These are phyloP conservation scores for Aspergillus amoenus DNA, from an alignment of 2,329 filamentous ascomycete species.

Conservation along the genomic window DNA sequence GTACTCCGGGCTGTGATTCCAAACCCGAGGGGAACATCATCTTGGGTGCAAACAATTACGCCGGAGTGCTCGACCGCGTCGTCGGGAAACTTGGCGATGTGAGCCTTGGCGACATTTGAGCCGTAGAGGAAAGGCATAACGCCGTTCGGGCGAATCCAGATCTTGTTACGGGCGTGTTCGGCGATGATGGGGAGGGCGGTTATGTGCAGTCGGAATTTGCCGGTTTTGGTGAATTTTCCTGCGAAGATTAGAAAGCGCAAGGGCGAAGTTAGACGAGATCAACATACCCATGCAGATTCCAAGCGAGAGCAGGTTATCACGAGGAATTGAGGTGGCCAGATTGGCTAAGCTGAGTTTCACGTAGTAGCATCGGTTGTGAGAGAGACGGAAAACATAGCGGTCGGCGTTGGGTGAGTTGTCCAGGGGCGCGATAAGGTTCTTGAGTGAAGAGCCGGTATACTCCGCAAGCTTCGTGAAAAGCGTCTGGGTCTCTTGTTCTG, in stretches of 20 bases:
- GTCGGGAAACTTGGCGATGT: conserved; percentile 81
- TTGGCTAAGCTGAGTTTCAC: conserved; percentile 87
- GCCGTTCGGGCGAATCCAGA: conserved; percentile 95
- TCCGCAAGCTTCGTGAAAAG: conserved; percentile 91
- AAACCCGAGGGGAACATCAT: conserved; percentile 82
- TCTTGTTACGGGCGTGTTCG: conserved; percentile 89
- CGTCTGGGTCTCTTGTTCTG: conserved; percentile 63
- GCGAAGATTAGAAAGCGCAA: background rate
- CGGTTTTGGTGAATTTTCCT: conserved; percentile 82
- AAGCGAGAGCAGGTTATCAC: conserved; percentile 79
- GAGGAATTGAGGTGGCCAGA: conserved; percentile 79
- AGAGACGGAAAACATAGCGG: conserved; percentile 81
- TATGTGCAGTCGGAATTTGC: conserved; percentile 92
- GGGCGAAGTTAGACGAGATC: background rate
- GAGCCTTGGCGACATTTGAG: conserved; percentile 80
- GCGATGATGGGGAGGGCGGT: conserved; percentile 88
- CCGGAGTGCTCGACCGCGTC: conserved; percentile 93
- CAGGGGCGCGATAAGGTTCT: conserved; percentile 75
- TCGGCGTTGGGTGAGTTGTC: conserved; percentile 67
- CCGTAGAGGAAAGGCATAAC: conserved; percentile 98
- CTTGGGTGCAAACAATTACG: conserved; percentile 86
- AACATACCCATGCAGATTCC: conserved; percentile 74
- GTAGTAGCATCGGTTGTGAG: conserved; percentile 86
- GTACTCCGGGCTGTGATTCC: conserved; percentile 88
- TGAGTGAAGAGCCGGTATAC: conserved; percentile 85